Base-by-base conservation (phyloP, 2,329 filamentous ascomycete species). In the Pseudogymnoascus sp. region DNA sequence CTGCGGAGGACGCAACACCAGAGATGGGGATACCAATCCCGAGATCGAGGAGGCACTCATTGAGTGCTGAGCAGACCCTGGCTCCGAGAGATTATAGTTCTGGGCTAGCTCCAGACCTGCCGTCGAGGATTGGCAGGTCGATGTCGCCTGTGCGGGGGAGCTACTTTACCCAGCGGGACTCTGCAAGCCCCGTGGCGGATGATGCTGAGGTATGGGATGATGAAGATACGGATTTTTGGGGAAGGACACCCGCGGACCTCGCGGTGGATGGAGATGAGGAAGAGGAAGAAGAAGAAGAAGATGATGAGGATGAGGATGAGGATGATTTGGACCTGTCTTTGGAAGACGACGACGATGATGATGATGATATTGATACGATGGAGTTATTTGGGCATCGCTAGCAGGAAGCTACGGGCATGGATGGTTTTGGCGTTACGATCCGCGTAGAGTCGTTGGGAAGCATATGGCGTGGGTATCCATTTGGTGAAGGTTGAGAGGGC, bases 361-460 rank as follows among this genome's bases (percentile, higher is more conserved):
- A 79, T 14, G 77, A 80, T 62, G 75, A 75, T 12, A 74, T 76
- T 63, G 79, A 83, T 69, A 69, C 73, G 34, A 81, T 82, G 68
- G 78, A 79, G 64, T 75, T 83, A 64, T 79, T 82, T 68, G 81
- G 81, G 10, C 81, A 84, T 73, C 75, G 78, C 66, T 83, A 65
- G 59, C 34, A 2, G 59, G 34, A 39, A 61, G 39, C 59, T 61
- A 40, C 59, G n/a, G 8, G 59, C 21, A 40, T 26, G 36, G 59
- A n/a, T 61, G 16, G 36, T 34, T 57, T 57, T 34, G 51, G 51
- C 29, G 51, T 57, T 57, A 57, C 16, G 51, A 34, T 26, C 18
- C n/a, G 5, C 16, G 16, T 57, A 57, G n/a, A 34, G 29, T 12
- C 23, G 1, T 31, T 16, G 45, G 45, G 10, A 57, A 21, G 51